phyloP scores from a whole-genome alignment of 129 eudicot species.

The Tagetes patula region DNA sequence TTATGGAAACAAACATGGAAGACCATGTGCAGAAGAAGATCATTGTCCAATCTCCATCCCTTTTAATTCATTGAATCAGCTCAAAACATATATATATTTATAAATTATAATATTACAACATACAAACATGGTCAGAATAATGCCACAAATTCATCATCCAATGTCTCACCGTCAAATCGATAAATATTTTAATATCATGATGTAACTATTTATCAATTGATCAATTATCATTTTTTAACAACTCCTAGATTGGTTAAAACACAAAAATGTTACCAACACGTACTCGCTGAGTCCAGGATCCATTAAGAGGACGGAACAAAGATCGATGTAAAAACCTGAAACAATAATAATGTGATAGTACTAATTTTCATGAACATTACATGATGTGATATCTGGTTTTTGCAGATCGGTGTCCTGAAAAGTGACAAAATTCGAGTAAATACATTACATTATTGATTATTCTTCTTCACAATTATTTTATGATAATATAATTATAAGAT shows the following conservation, averaged over 20 bases:
- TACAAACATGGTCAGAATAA: slow-evolving; percentile 25
- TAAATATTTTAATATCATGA: background rate
- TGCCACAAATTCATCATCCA: slow-evolving; percentile 16
- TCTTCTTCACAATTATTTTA: slow-evolving; percentile 13
- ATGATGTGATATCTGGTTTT: slow-evolving; percentile 31
- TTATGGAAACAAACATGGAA: slow-evolving; percentile 54
- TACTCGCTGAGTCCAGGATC: no score
- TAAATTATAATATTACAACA: background rate
- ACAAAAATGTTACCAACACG: no score
- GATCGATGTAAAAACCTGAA: slow-evolving; percentile 29
- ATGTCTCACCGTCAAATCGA: slow-evolving; percentile 22
- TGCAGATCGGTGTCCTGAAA: slow-evolving; percentile 42
- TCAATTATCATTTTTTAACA: no score
- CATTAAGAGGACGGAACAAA: slow-evolving; percentile 10
- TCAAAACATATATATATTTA: slow-evolving; percentile 17
- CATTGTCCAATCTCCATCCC: slow-evolving; percentile 66
- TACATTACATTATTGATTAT: background rate
- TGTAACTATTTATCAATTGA: no score
- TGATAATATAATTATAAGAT: slow-evolving; percentile 16
- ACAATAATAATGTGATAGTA: background rate
- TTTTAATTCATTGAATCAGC: slow-evolving; percentile 40
- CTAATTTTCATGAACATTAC: slow-evolving; percentile 26
- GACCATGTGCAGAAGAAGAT: slow-evolving; percentile 69
- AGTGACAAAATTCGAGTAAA: slow-evolving; percentile 25
- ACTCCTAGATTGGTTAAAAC: no score